Conservation (phyloP, 2,329 filamentous ascomycete genomes). For the Myriosclerotinia curreyana region DNA sequence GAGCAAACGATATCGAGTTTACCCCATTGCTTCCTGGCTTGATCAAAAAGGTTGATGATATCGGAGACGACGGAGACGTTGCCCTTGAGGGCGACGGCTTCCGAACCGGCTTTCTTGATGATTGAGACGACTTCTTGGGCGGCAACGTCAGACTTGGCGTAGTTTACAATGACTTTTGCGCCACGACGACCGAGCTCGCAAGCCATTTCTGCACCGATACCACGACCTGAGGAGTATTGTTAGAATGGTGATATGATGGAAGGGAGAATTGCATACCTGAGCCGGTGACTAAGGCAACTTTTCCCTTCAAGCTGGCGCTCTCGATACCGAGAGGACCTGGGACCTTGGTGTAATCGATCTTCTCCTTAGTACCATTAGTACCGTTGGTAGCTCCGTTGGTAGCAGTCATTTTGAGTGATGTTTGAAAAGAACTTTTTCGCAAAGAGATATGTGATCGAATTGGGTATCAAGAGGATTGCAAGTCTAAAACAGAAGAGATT, state of each 20-base stretch:
- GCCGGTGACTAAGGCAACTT: slow-evolving; percentile 38
- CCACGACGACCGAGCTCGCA: slow-evolving; percentile 62
- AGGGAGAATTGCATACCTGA: slow-evolving; percentile 29
- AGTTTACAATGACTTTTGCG: slow-evolving; percentile 55
- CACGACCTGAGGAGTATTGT: slow-evolving; percentile 48
- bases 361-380: slow-evolving; percentile 12
- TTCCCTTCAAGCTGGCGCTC: slow-evolving; percentile 34
- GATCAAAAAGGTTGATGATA: slow-evolving; percentile 34
- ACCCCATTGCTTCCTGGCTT: slow-evolving; percentile 36
- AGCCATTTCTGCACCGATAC: slow-evolving; percentile 65
- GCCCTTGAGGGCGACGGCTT: slow-evolving; percentile 55
- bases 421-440: neutral
- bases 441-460: neutral
- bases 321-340: slow-evolving; percentile 31
- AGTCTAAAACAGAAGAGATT: slow-evolving; percentile 12
- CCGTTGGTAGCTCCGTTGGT: slow-evolving; percentile 22
- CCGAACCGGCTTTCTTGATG: slow-evolving; percentile 53
- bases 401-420: slow-evolving; percentile 23
- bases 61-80: slow-evolving; percentile 54
- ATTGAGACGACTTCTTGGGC: slow-evolving; percentile 63
- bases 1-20: slow-evolving; percentile 38
- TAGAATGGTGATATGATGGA: neutral
- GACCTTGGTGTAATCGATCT: slow-evolving; percentile 21
- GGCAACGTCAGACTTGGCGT: slow-evolving; percentile 58
- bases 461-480: slow-evolving; percentile 13